Percentiles rank a stretch among this genome's conserved stretches.
These are phyloP conservation scores for Amanita exitialis DNA, from an alignment of 768 basidiomycete species.

Conservation along the genomic window DNA sequence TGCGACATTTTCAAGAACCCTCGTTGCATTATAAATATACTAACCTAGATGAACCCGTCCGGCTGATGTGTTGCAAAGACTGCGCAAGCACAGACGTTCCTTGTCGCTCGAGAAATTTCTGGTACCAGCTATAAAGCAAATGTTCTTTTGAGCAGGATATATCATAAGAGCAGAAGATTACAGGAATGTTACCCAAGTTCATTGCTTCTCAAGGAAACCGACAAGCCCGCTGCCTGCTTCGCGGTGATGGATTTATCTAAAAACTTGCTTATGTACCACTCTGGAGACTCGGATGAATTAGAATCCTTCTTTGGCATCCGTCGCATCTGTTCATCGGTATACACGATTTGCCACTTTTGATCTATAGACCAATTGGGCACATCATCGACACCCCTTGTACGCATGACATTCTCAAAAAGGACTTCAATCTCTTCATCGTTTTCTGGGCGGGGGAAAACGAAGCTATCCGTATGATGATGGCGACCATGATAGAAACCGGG, in stretches of 20 bases:
- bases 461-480: constrained; percentile 42
- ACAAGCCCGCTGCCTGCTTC: constrained; percentile 69
- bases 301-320: constrained; percentile 53
- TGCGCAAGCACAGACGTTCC: constrained; percentile 84
- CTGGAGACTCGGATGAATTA: constrained; percentile 59
- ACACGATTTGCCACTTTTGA: constrained; percentile 89
- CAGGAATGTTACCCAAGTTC: constrained; percentile 50
- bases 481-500: constrained; percentile 42
- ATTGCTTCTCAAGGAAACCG: constrained; percentile 70
- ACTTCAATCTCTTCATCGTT: constrained; percentile 69
- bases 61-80: constrained; percentile 64
- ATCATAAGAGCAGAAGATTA: constrained; percentile 6
- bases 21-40: constrained; percentile 7
- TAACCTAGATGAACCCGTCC: constrained; percentile 57
- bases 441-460: constrained; percentile 67
- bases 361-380: constrained; percentile 55
- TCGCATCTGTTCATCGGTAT: constrained; percentile 70
- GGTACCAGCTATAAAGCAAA: constrained; percentile 56
- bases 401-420: constrained; percentile 70
- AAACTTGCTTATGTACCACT: constrained; percentile 91
- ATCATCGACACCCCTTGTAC: constrained; percentile 55
- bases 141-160: constrained; percentile 10
- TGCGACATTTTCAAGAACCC: constrained; percentile 3
- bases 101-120: constrained; percentile 60
- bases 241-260: constrained; percentile 77